Base-by-base conservation (phyloP, 306 rosid genomes). In the Luffa acutangula region DNA sequence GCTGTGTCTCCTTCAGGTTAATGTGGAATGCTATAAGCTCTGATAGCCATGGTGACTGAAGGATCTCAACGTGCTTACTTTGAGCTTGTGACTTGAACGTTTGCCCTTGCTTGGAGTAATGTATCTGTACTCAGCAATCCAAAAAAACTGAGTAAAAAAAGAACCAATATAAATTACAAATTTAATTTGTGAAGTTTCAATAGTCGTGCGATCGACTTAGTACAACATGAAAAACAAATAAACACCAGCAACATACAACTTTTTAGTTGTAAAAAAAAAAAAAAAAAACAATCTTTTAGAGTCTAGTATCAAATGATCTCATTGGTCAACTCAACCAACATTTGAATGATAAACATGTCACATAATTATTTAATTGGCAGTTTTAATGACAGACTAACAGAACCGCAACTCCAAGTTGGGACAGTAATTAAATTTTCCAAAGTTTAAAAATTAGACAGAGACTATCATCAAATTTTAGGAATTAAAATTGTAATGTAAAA, bases 21-120 rank as follows among this genome's bases (percentile, higher is more conserved):
- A 95, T 89, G 86, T 93, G 94, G 82, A 95, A 93, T 75, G 99
- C 97, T 89, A 95, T 91, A 36, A 95, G 96, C 81, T 95, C 97
- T 74, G 90, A 95, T 31, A 95, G 89, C 99, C 97, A 91, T 6
- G 99, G 99, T 82, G 98, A 93, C 79, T 91, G 99, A 79, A 95
- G 99, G 79, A 95, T 91, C 77, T 90, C 97, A 80, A 89, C 85
- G 78, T 88, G 99, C 92, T 84, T 89, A 42, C 94, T 90, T 80
- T 90, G 99, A 3, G 89, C 88, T 71, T 88, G 90, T 42, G 97
- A 95, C 90, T 87, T 95, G 77, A 93, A 95, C 20, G 94, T 78
- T 63, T 93, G 97, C 41, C 99, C 99, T 90, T 95, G 97, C 84
- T 87, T 95, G 13, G 99, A 95, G 85, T 79, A 88, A 87, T 95